Conservation (phyloP, 129 eudicot species). For the Rutidosis leptorrhynchoides region DNA sequence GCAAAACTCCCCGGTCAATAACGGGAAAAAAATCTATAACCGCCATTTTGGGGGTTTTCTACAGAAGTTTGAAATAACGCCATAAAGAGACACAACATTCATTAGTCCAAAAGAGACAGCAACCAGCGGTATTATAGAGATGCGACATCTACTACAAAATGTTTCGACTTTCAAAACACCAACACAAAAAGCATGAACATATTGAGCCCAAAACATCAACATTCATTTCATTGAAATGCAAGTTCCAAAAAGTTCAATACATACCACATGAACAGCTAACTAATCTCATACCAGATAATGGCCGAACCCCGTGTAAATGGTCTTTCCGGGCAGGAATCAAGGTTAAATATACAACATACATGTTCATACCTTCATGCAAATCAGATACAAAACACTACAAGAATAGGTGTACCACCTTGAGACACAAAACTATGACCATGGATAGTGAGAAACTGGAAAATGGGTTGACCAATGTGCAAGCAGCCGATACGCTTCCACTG, state of each 20-base stretch:
- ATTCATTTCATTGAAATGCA: constrained; percentile 18
- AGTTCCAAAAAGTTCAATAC: constrained; percentile 26
- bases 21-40: too few species aligned
- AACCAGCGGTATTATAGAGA: constrained; percentile 8
- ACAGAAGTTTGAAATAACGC: too few species aligned
- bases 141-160: constrained; percentile 15
- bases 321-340: constrained; percentile 24
- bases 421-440: constrained; percentile 34
- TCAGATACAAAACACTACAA: constrained; percentile 26
- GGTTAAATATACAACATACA: constrained; percentile 39
- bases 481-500: constrained; percentile 45
- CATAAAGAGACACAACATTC: too few species aligned
- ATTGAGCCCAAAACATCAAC: constrained; percentile 18
- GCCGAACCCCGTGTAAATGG: constrained; percentile 24
- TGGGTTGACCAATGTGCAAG: constrained; percentile 40
- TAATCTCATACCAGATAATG: constrained; percentile 27
- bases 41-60: too few species aligned
- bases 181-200: background rate
- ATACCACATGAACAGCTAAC: constrained; percentile 9
- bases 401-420: constrained; percentile 35
- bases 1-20: too few species aligned
- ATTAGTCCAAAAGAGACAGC: constrained; percentile 23
- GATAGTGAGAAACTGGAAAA: constrained; percentile 33
- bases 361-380: constrained; percentile 2
- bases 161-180: background rate